Evolutionary conservation across 2,329 filamentous ascomycete species (phyloP).

Genomic region (Emergomyces pasteurianus): DNA sequence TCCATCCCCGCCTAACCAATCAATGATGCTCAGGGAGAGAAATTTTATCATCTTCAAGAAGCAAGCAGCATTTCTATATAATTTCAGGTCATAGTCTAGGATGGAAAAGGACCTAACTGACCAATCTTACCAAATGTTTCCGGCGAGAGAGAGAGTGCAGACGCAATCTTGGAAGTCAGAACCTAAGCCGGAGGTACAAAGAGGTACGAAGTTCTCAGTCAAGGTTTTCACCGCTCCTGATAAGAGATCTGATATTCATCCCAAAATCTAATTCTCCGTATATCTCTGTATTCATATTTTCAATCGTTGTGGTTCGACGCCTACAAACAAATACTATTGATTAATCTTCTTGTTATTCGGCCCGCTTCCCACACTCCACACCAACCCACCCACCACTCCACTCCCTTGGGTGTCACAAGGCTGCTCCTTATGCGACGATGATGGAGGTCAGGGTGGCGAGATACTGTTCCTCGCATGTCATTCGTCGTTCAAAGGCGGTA

Average conservation of each 20-base stretch:
- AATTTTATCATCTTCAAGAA: background rate
- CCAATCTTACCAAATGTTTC: background rate
- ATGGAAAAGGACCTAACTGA: background rate
- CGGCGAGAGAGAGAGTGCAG: background rate
- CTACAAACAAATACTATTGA: background rate
- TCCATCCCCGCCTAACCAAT: background rate
- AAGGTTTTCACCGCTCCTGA: background rate
- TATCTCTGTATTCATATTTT: background rate
- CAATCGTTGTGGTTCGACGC: background rate
- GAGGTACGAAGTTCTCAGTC: background rate
- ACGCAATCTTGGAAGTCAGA: background rate
- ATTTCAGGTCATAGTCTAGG: background rate
- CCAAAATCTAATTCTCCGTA: background rate
- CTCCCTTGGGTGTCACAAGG: conserved; percentile 1
- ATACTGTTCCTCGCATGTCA: background rate
- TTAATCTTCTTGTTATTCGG: background rate
- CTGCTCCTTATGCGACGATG: background rate
- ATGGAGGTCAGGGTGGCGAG: background rate
- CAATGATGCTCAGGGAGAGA: background rate
- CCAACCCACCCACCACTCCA: background rate
- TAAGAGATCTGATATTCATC: background rate
- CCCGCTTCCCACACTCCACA: background rate
- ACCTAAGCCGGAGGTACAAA: background rate
- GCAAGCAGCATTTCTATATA: background rate
- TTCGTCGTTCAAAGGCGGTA: background rate